Base-by-base conservation (phyloP, 805 yeast species). In the Saturnispora saitoi region DNA sequence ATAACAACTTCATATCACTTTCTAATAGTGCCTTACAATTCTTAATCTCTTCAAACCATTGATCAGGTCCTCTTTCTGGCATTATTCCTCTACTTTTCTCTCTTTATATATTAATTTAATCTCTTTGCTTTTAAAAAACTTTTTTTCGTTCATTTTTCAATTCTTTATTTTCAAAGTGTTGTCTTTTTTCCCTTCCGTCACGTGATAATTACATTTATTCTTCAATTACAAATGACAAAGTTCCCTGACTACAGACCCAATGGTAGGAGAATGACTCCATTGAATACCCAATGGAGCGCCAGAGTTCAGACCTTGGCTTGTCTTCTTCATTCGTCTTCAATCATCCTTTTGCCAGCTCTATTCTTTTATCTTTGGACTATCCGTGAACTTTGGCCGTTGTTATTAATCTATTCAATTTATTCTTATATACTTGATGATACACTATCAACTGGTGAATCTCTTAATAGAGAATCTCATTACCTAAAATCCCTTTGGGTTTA, bases 41-140 rank as follows among this genome's bases (percentile, higher is more conserved):
- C 62, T 83, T 84, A 61, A 91, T 86, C 56, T 86, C 90, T 66
- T 91, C 98, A 54, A 91, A 77, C 99, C 99, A 93, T 60, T 81
- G 86, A 59, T 93, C 96, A 22, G 98, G 98, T 40, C 95, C 96
- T 66, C 87, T 70, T 63, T 80, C 86, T 37, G 54, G 45, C 56
- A 53, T 53, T 12, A 44, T 32, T 17, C 22, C n/a, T 22, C 12
- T 6, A n/a, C n/a, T 36, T 26, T 28, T n/a, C 12, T n/a, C n/a
- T 17, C 22, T 32, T 42, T 4, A 19, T 12, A 20, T 32, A 8
- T 39, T 22, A 6, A n/a, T 26, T 20, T 34, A 24, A 24, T 24
- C 28, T 24, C 28, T 24, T 24, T 24, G 28, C 5, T 24, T 24
- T 24, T 24, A 6, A 24, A 24, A 24, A 24, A 9, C 8, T 6